These are phyloP conservation scores for Gypsophila paniculata DNA, from an alignment of 179 eudicot species.

Conservation along the genomic window DNA sequence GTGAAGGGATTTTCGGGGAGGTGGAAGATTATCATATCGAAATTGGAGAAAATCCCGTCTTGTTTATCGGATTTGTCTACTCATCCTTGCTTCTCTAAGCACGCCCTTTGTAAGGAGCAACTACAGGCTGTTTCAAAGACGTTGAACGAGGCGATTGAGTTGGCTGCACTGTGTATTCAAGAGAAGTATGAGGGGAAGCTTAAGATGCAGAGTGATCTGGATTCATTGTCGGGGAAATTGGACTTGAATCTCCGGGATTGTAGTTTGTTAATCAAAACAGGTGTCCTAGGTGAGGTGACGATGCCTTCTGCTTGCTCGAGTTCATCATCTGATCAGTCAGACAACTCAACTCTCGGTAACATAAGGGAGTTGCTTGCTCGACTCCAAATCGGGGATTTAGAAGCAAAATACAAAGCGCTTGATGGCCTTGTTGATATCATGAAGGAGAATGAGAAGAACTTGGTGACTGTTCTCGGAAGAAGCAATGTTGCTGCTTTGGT, in stretches of 20 bases:
- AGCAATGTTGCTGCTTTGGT: constrained; percentile 73
- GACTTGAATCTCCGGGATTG: constrained; percentile 84
- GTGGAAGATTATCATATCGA: constrained; percentile 80
- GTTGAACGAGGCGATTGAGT: constrained; percentile 47
- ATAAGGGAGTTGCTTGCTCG: constrained; percentile 81
- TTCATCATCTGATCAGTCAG: constrained; percentile 38
- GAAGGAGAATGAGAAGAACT: constrained; percentile 73
- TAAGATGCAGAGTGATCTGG: constrained; percentile 83
- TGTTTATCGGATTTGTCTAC: constrained; percentile 73
- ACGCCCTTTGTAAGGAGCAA: constrained; percentile 82
- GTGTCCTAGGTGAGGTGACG: constrained; percentile 74
- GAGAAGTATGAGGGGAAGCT: constrained; percentile 90
- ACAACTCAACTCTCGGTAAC: constrained; percentile 30
- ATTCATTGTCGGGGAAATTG: constrained; percentile 59
- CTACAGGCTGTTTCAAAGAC: constrained; percentile 67
- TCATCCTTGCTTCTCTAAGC: constrained; percentile 90
- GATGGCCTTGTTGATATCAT: constrained; percentile 68
- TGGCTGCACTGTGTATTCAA: constrained; percentile 54
- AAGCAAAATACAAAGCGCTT: constrained; percentile 77
- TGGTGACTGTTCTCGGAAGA: constrained; percentile 60
- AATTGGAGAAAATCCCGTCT: constrained; percentile 67
- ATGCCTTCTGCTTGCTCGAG: constrained; percentile 34
- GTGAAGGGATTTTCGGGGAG: constrained; percentile 69
- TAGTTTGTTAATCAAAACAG: constrained; percentile 72
- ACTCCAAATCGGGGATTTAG: constrained; percentile 87